phyloP scores from a whole-genome alignment of 306 rosid species.

The Lathyrus tuberosus region DNA sequence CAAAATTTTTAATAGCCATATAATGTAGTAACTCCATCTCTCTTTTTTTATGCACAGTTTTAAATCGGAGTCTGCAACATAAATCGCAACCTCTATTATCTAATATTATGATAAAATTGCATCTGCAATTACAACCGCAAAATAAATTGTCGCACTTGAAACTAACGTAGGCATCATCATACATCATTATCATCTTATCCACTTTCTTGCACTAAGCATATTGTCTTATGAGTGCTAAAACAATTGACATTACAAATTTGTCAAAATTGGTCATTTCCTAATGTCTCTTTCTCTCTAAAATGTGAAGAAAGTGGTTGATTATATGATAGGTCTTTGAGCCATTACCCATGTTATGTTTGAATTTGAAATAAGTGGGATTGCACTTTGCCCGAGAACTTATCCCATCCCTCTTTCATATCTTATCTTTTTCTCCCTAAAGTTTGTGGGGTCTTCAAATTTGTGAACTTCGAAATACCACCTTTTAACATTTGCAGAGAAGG shows the following conservation, averaged over 20 bases:
- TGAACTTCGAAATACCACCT: conserved; percentile 53
- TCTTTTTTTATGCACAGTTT: not conserved
- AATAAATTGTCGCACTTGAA: not conserved
- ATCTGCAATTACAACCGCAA: too few species aligned
- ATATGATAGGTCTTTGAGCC: conserved; percentile 40
- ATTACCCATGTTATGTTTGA: conserved; percentile 30
- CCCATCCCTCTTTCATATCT: conserved; percentile 68
- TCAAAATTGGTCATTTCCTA: conserved; percentile 13
- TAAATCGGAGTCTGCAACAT: not conserved
- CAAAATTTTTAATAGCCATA: not conserved
- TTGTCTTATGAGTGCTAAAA: not conserved
- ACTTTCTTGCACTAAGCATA: conserved; percentile 34
- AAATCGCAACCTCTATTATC: too few species aligned
- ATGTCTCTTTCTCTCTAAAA: conserved; percentile 10
- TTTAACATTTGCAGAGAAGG: conserved; percentile 29
- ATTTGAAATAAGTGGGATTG: conserved; percentile 52
- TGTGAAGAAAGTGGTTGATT: conserved; percentile 32
- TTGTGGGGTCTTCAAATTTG: conserved; percentile 70
- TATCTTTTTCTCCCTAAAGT: conserved; percentile 55
- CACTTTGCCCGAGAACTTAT: conserved; percentile 74
- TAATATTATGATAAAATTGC: too few species aligned
- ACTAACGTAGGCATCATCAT: not conserved
- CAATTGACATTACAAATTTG: conserved; percentile 15
- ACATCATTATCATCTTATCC: conserved; percentile 29
- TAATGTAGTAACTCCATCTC: not conserved